These are phyloP conservation scores for Ascochyta pisi DNA, from an alignment of 2,329 filamentous ascomycete species.

Conservation along the genomic window DNA sequence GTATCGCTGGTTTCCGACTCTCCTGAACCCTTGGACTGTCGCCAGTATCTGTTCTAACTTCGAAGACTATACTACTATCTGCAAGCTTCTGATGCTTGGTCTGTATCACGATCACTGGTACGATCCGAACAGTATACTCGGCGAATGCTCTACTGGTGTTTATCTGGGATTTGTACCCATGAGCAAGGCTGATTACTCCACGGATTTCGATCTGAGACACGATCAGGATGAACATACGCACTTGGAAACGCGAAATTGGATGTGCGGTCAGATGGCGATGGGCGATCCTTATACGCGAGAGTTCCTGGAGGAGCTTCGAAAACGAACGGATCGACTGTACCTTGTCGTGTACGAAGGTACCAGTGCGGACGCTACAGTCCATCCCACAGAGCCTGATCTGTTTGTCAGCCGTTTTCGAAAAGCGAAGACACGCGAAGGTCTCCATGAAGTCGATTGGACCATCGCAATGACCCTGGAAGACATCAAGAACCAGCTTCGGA, in stretches of 20 bases:
- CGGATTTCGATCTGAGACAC: neutral
- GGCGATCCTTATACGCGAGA: slow-evolving; percentile 26
- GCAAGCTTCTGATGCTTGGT: slow-evolving; percentile 35
- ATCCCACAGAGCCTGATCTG: slow-evolving; percentile 31
- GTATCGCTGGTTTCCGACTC: slow-evolving; percentile 37
- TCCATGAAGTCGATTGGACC: slow-evolving; percentile 23
- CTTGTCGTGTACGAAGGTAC: slow-evolving; percentile 40
- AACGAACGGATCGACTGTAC: slow-evolving; percentile 25
- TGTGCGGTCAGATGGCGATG: slow-evolving; percentile 42
- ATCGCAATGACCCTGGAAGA: slow-evolving; percentile 34
- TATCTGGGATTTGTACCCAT: slow-evolving; percentile 39
- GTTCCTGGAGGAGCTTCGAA: slow-evolving; percentile 33
- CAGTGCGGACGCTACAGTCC: slow-evolving; percentile 33
- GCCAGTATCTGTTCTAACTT: slow-evolving; percentile 41
- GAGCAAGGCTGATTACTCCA: slow-evolving; percentile 27
- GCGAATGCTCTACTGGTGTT: slow-evolving; percentile 31
- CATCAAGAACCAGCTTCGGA: slow-evolving; percentile 35
- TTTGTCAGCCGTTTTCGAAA: slow-evolving; percentile 34
- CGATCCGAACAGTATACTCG: slow-evolving; percentile 24
- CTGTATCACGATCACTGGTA: slow-evolving; percentile 40
- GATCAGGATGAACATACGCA: slow-evolving; percentile 22
- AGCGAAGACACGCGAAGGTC: slow-evolving; percentile 18
- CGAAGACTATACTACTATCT: slow-evolving; percentile 38
- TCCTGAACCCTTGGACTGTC: slow-evolving; percentile 34
- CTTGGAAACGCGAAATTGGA: slow-evolving; percentile 32